Percentiles rank a stretch among this genome's conserved stretches.
phyloP scores from a whole-genome alignment of 2,329 filamentous ascomycete genomes.

The Colletotrichum destructivum region DNA sequence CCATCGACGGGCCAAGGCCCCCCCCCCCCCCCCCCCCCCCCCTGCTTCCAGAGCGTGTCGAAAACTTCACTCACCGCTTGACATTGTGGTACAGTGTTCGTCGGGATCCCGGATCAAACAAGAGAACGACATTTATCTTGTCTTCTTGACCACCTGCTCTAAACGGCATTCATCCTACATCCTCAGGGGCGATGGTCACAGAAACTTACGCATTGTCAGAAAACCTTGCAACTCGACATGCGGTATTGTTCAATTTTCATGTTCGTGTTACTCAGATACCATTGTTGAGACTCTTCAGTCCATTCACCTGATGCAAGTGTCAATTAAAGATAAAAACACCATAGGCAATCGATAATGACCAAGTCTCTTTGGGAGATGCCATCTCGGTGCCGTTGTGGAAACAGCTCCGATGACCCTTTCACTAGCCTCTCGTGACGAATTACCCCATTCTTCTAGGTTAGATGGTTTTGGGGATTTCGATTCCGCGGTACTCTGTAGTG shows the following conservation, averaged over 20 bases:
- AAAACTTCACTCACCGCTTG: constrained; percentile 6
- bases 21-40: no score
- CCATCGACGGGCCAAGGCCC: background rate
- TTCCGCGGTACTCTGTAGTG: no score
- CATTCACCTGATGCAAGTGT: background rate
- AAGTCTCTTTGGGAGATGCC: background rate
- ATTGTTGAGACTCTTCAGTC: background rate
- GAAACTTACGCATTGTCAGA: no score
- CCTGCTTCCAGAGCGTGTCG: constrained; percentile 7
- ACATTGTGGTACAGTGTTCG: constrained; percentile 1
- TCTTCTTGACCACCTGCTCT: constrained; percentile 4
- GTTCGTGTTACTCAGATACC: no score
- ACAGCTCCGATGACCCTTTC: constrained; percentile 20
- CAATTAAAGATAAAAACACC: background rate
- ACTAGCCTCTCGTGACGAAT: constrained; percentile 19
- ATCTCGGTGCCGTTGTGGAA: constrained; percentile 9
- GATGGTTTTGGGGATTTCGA: background rate
- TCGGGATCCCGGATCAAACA: constrained; percentile 10
- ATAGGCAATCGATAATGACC: background rate
- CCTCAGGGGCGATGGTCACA: no score
- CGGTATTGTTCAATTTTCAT: background rate
- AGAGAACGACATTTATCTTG: background rate
- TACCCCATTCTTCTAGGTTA: constrained; percentile 9
- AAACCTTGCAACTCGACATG: background rate
- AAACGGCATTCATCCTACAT: background rate